A percentile compares a stretch with the other conserved stretches of the same genome.
phyloP scores from a whole-genome alignment of 129 eudicot species.

The Tanacetum coccineum region DNA sequence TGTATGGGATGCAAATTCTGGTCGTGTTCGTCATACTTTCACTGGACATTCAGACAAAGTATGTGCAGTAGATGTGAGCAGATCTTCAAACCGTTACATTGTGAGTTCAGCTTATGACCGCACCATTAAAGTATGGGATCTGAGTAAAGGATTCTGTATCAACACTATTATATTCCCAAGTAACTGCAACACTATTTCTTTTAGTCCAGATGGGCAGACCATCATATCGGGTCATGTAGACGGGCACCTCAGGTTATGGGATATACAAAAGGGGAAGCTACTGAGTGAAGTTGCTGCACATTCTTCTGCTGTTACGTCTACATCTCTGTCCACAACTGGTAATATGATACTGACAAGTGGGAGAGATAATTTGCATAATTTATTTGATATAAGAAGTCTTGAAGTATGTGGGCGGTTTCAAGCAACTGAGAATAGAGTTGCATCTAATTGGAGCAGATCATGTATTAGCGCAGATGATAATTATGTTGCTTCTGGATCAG shows the following conservation, averaged over 20 bases:
- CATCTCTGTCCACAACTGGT: conserved; percentile 64
- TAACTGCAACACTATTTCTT: conserved; percentile 62
- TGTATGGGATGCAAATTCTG: conserved; percentile 62
- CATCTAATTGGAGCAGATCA: conserved; percentile 81
- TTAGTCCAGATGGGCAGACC: conserved; percentile 63
- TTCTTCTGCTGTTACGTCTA: conserved; percentile 56
- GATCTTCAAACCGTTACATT: conserved; percentile 49
- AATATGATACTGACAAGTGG: conserved; percentile 66
- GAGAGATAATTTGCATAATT: conserved; percentile 74
- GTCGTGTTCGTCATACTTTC: conserved; percentile 65
- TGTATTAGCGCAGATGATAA: conserved; percentile 70
- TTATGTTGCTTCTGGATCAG: conserved; percentile 77
- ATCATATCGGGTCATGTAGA: conserved; percentile 79
- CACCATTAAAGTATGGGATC: conserved; percentile 74
- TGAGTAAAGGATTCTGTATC: conserved; percentile 62
- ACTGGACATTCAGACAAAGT: conserved; percentile 78
- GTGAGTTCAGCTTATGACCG: conserved; percentile 84
- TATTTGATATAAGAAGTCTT: conserved; percentile 58
- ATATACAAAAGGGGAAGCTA: conserved; percentile 62
- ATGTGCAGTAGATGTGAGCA: conserved; percentile 70
- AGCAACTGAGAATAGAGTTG: conserved; percentile 57
- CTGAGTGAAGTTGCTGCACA: conserved; percentile 77
- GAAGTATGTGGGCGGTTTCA: conserved; percentile 64
- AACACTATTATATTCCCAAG: conserved; percentile 69
- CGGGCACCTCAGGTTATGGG: conserved; percentile 77